Base-by-base conservation (phyloP, 2,329 filamentous ascomycete species). In the Calonectria honghensis region DNA sequence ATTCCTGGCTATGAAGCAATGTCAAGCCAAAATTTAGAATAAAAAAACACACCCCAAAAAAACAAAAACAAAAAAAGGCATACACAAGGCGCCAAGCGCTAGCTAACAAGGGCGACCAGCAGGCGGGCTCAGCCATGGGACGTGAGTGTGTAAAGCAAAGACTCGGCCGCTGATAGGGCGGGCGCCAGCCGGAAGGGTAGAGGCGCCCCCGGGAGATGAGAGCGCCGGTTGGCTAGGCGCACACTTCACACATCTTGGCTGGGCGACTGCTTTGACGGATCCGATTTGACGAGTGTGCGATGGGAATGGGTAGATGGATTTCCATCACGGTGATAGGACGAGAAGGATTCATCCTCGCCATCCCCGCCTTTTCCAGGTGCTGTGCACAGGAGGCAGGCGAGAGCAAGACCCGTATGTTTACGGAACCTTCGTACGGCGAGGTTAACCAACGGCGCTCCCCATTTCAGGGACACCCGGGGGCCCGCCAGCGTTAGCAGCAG, bases 201-300 rank as follows among this genome's bases (percentile, higher is more conserved):
- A 73, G 50, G 71, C 71, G 71, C 57, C 65, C 54, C 70, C 50
- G 65, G 71, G 65, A 69, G 71, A 73, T 64, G 59, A 48, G 65
- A 69, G 59, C 48, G 71, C 71, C 70, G 66, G 51, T 61, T 72
- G 57, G 51, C 48, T 73, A 51, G 54, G 70, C 54, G 41, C 70
- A 41, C 65, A 68, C 67, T 73, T 68, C 65, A 29, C 65, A 29
- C 67, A 37, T 68, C n/a, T 54, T 39, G 61, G 57, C 68, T 64
- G 68, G 68, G 68, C 57, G 68, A 70, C 54, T 39, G 35, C 29
- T 63, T 64, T 61, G 66, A 59, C 59, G 50, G 66, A 69, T 69
- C 66, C 66, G 71, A 65, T 73, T 73, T 61, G 54, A 61, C 45
- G 67, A 70, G 39, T 35, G 41, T 48, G 27, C 39, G 32, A 63